Percentiles rank a stretch among this genome's conserved stretches.
These are phyloP conservation scores for Phytophthora crassamura DNA, from an alignment of 352 stramenopile genomes.

Conservation along the genomic window DNA sequence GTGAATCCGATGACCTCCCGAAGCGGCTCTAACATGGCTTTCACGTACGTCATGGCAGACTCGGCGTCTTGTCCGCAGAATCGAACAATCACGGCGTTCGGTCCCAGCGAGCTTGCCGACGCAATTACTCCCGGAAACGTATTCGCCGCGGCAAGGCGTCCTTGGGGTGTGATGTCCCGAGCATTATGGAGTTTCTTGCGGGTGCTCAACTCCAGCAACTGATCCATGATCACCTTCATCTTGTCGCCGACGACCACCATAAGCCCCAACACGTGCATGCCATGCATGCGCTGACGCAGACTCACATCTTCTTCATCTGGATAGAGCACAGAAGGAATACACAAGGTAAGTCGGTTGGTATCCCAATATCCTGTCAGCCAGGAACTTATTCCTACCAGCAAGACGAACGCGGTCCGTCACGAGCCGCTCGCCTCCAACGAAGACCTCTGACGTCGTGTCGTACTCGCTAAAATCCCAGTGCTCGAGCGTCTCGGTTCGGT, in stretches of 20 bases:
- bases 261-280: constrained; percentile 75
- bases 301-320: constrained; percentile 75
- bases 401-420: constrained; percentile 77
- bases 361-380: not conserved
- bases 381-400: constrained; percentile 58
- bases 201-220: constrained; percentile 67
- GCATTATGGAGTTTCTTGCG: constrained; percentile 80
- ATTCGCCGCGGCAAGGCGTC: constrained; percentile 53
- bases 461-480: constrained; percentile 86
- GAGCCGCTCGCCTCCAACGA: constrained; percentile 55
- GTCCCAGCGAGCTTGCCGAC: constrained; percentile 74
- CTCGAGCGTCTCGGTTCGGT: constrained; percentile 72
- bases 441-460: constrained; percentile 69
- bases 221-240: constrained; percentile 57
- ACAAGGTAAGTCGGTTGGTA: not conserved
- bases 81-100: constrained; percentile 72
- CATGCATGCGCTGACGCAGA: constrained; percentile 77
- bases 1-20: constrained; percentile 61
- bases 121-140: constrained; percentile 64
- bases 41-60: constrained; percentile 64
- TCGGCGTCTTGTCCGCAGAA: constrained; percentile 75
- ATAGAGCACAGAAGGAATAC: not conserved
- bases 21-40: constrained; percentile 64
- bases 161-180: constrained; percentile 76
- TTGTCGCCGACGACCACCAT: constrained; percentile 70